Evolutionary conservation across 495 filamentous ascomycete genomes (phyloP), one percentile per base, ranked within the genome.

Genomic region (Penicillium argentinense): DNA sequence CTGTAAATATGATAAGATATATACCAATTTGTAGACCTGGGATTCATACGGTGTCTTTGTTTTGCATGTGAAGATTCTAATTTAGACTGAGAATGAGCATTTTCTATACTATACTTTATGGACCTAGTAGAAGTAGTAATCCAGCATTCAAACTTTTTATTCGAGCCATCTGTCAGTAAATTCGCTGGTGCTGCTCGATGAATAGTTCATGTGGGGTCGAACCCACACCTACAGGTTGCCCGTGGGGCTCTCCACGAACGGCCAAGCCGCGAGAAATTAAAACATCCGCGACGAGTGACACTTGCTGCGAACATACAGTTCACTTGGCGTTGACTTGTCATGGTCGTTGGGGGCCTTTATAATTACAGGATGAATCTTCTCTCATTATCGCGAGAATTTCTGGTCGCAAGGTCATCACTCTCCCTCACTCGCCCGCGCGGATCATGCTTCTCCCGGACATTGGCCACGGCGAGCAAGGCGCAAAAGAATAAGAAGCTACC

Each of bases 401-500:
- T 34, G 13, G 45, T 26, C 21, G 37, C 37, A 3, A 40, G 45
- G 28, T 11, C 14, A 14, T 5, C 29, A 22, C 32, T 32, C 4
- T 9, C 12, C 7, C 1, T 19, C 4, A 4, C 28, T 18, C 9
- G 21, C 13, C 29, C 23, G n/a, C 24, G 22, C 34, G 25, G 21
- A 8, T n/a, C 26, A 46, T 40, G 34, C 22, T 39, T 56, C 22
- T 26, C 28, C 23, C 52, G 45, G 34, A 25, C 27, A 37, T 12
- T 55, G 13, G 34, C 45, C 17, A 48, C 39, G 13, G 26, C 27
- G 9, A 21, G 29, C 8, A 30, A 44, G 12, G 21, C 28, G n/a
- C 39, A 38, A 5, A 46, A 25, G 1, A 45, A 14, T n/a, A 48
- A 48, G 2, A 56, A 56, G 34, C 33, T 56, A 5, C 56, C 56